phyloP scores from a whole-genome alignment of 106 monocot species.

The Dendrobium huoshanense region DNA sequence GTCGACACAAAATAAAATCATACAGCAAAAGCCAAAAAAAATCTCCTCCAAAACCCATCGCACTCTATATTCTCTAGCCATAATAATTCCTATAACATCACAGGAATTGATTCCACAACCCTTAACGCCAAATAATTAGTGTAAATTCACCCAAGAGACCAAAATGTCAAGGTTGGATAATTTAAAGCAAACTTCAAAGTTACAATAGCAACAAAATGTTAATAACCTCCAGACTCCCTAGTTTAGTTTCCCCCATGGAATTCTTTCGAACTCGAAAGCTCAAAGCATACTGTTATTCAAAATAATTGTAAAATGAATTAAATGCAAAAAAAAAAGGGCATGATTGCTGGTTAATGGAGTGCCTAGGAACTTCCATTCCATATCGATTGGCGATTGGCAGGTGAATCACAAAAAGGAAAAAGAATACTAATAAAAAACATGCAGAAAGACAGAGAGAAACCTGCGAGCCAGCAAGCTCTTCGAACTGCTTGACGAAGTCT shows the following conservation, averaged over 20 bases:
- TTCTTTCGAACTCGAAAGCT: background rate
- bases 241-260: background rate
- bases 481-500: slow-evolving; percentile 25
- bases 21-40: background rate
- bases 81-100: background rate
- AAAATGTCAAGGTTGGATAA: background rate
- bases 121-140: background rate
- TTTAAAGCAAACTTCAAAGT: background rate
- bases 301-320: background rate
- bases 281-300: background rate
- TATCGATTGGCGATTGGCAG: no score
- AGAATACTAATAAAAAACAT: background rate
- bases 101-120: background rate
- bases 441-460: background rate
- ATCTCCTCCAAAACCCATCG: background rate
- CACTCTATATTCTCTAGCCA: background rate
- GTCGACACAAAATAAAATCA: background rate
- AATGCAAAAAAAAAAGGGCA: background rate
- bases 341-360: background rate
- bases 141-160: background rate
- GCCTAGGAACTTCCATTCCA: background rate
- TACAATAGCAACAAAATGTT: background rate
- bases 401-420: background rate
- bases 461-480: slow-evolving; percentile 27
- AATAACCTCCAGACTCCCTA: background rate